A percentile compares a stretch with the other conserved stretches of the same genome.
phyloP scores from a whole-genome alignment of 2,329 filamentous ascomycete genomes.

The Aphanocladium album region DNA sequence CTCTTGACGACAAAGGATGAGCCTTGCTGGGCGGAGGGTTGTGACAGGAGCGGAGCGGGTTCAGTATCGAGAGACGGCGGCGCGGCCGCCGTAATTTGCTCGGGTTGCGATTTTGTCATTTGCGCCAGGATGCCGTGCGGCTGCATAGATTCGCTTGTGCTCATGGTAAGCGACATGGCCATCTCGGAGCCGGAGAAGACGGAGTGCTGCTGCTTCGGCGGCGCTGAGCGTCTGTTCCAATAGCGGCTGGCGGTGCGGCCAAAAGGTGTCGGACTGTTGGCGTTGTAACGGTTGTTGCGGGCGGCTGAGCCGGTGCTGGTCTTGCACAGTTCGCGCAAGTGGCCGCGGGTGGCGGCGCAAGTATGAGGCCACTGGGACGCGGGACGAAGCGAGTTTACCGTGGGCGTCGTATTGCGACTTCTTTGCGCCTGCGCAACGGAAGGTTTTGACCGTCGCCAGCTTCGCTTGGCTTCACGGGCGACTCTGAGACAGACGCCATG shows the following conservation, averaged over 20 bases:
- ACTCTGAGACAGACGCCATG: slow-evolving; percentile 61
- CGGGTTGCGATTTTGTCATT: slow-evolving; percentile 35
- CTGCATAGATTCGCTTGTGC: slow-evolving; percentile 62
- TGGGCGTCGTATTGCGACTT: slow-evolving; percentile 50
- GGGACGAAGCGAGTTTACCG: slow-evolving; percentile 38
- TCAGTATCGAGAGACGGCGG: slow-evolving; percentile 21
- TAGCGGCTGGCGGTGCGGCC: slow-evolving; percentile 44
- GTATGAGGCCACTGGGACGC: slow-evolving; percentile 62
- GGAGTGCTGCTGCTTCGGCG: slow-evolving; percentile 32
- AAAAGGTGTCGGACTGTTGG: slow-evolving; percentile 53
- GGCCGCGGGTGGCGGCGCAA: slow-evolving; percentile 55
- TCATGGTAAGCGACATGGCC: slow-evolving; percentile 56
- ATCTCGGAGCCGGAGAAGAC: slow-evolving; percentile 58
- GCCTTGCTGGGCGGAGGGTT: slow-evolving; percentile 37
- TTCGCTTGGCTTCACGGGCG: slow-evolving; percentile 59
- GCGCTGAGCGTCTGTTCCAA: slow-evolving; percentile 44
- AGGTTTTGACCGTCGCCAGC: slow-evolving; percentile 58
- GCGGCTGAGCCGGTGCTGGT: slow-evolving; percentile 42
- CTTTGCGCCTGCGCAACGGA: slow-evolving; percentile 30
- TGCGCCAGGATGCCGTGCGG: slow-evolving; percentile 56
- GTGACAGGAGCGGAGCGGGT: slow-evolving; percentile 15
- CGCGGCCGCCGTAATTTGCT: slow-evolving; percentile 11
- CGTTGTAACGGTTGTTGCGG: slow-evolving; percentile 42
- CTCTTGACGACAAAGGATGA: slow-evolving; percentile 55
- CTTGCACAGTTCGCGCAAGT: slow-evolving; percentile 59